Base-by-base conservation (phyloP, 2,329 filamentous ascomycete genomes). In the Calonectria pseudoreteaudii region DNA sequence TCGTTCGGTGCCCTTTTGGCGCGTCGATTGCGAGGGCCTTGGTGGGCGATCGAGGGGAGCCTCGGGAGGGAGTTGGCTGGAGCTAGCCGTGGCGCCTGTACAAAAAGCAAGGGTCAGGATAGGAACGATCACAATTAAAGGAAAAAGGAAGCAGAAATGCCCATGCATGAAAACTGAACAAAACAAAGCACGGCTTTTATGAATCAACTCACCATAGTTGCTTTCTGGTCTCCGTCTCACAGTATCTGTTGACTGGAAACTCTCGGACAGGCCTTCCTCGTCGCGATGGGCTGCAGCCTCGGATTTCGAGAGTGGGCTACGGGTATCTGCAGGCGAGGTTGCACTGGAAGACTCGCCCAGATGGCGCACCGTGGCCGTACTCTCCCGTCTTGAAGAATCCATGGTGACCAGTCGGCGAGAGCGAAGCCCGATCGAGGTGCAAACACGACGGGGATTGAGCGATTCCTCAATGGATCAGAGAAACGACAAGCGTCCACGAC, bases 211-310 rank as follows among this genome's bases (percentile, higher is more conserved):
- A 93, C 91, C 91, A 84, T 92, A 92, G 28, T 81, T 81, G 41
- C 84, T 84, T 76, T 93, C 91, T 71, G 89, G 86, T 76, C 89
- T 87, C 77, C 90, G 87, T 77, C 91, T 88, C 77, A 92, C 86
- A 20, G 91, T 92, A 71, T 92, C 91, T 28, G 88, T 88, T 26
- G 90, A 91, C 80, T 91, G 90, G 78, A 88, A 88, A 82, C 87
- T 90, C 78, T 91, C 90, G 6, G 88, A 86, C 62, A 88, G 81
- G 30, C 83, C 85, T 62, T 90, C 88, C 47, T 88, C 87, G 28
- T 81, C 79, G 71, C 82, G 84, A 68, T 79, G 79, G 56, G 83
- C 75, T 58, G 83, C 75, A 58, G 84, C 78, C 64, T 86, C 84
- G 74, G 84, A 80, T 75, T 82, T 82, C 50, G 83, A 77, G 38